phyloP scores from a whole-genome alignment of 2,329 filamentous ascomycete genomes.

The Onygena corvina region DNA sequence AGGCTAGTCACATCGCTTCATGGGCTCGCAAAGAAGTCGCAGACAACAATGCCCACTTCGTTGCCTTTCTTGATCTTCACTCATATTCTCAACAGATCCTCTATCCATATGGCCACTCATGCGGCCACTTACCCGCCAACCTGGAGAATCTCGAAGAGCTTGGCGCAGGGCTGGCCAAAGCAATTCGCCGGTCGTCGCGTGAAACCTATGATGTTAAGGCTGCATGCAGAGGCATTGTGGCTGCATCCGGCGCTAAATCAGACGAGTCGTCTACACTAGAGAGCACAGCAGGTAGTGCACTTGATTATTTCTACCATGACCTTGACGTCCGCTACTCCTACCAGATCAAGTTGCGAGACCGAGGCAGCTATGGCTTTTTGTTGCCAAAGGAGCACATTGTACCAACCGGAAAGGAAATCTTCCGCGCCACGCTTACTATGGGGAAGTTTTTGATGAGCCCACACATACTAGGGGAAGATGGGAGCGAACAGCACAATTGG shows the following conservation, averaged over 20 bases:
- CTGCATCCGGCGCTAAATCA: constrained; percentile 15
- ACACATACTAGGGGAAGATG: neutral
- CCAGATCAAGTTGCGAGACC: constrained; percentile 86
- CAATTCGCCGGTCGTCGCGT: constrained; percentile 67
- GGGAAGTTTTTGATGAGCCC: constrained; percentile 49
- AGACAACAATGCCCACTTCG: constrained; percentile 58
- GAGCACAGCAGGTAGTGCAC: constrained; percentile 66
- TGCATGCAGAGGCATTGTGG: constrained; percentile 66
- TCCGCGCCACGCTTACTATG: constrained; percentile 71
- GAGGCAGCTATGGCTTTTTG: constrained; percentile 86
- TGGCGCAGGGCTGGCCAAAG: constrained; percentile 74
- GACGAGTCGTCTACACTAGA: constrained; percentile 45
- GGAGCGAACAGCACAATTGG: neutral
- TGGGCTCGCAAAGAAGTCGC: constrained; percentile 74
- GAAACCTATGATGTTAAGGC: constrained; percentile 66
- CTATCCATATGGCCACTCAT: constrained; percentile 84
- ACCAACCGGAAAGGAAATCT: constrained; percentile 76
- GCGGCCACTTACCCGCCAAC: constrained; percentile 63
- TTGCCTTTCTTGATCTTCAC: constrained; percentile 82
- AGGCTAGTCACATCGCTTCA: constrained; percentile 60
- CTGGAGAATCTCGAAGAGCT: constrained; percentile 87
- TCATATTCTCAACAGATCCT: constrained; percentile 92
- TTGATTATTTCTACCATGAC: constrained; percentile 94
- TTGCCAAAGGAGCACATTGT: constrained; percentile 77
- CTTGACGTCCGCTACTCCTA: constrained; percentile 72